Percentiles rank a stretch among this genome's conserved stretches.
Conservation (phyloP, 148 eudicot genomes). For the Nyssa sinensis region DNA sequence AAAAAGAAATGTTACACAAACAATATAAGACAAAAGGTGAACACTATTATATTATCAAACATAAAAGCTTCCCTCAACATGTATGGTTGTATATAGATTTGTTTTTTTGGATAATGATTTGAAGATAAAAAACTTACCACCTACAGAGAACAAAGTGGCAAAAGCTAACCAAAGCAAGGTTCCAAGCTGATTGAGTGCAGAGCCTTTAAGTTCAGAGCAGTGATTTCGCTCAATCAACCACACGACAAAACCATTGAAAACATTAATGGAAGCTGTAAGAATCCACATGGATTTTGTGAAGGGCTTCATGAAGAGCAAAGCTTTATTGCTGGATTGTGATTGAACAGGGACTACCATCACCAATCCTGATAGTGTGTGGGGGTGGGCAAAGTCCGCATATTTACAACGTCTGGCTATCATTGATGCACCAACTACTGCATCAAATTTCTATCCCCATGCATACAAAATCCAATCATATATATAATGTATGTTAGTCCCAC, state of each 20-base stretch:
- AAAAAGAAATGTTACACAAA: too few relatives aligned
- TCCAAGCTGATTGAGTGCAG: slow-evolving; percentile 20
- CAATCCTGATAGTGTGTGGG: slow-evolving; percentile 18
- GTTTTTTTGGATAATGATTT: not conserved
- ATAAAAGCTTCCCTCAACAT: too few relatives aligned
- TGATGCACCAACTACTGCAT: slow-evolving; percentile 24
- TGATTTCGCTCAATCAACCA: slow-evolving; percentile 29
- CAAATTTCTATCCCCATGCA: slow-evolving; percentile 12
- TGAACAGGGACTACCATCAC: slow-evolving; percentile 25
- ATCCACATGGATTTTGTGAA: slow-evolving; percentile 26
- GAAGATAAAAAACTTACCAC: slow-evolving; percentile 9
- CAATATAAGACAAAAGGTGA: too few relatives aligned
- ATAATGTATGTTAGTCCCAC: too few relatives aligned
- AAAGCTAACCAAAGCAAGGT: slow-evolving; percentile 24
- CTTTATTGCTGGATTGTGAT: too few relatives aligned
- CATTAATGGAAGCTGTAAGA: slow-evolving; percentile 6
- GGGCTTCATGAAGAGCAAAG: too few relatives aligned
- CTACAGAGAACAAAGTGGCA: slow-evolving; percentile 15
- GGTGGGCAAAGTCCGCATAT: slow-evolving; percentile 27
- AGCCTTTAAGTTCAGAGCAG: slow-evolving; percentile 17
- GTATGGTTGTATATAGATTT: too few relatives aligned
- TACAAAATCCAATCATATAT: too few relatives aligned
- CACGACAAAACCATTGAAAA: slow-evolving; percentile 28
- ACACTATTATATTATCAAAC: too few relatives aligned
- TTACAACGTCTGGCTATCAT: too few relatives aligned